Conservation (phyloP, 768 basidiomycete species). For the Suillus occidentalis region DNA sequence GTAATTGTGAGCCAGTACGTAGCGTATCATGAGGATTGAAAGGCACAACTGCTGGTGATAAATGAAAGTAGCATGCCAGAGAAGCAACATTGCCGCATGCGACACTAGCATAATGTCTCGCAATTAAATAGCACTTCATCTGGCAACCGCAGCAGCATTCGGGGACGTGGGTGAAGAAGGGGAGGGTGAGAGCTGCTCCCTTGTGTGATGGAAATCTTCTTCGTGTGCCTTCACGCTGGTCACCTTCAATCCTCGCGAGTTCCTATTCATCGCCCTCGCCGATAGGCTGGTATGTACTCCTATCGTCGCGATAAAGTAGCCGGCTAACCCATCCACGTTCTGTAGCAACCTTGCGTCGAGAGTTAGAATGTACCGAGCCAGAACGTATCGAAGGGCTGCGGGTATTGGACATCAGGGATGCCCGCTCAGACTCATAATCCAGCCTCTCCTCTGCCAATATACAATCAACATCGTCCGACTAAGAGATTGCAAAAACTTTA, state of each 20-base stretch:
- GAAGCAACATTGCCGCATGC: conserved; percentile 10
- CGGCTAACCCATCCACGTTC: conserved; percentile 50
- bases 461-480: conserved; percentile 18
- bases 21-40: conserved; percentile 30
- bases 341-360: conserved; percentile 22
- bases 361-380: conserved; percentile 28
- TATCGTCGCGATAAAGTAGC: conserved; percentile 44
- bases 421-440: conserved; percentile 65
- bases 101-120: conserved; percentile 7
- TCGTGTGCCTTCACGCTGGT: conserved; percentile 27
- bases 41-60: conserved; percentile 10
- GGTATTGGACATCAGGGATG: conserved; percentile 48
- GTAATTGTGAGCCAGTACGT: conserved; percentile 7
- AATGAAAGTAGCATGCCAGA: conserved; percentile 12
- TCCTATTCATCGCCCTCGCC: conserved; percentile 53
- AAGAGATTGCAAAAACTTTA: conserved; percentile 21
- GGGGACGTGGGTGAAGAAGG: conserved; percentile 15
- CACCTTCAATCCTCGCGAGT: conserved; percentile 52
- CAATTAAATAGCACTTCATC: conserved; percentile 13
- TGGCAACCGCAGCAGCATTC: conserved; percentile 10
- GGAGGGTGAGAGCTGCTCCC: conserved; percentile 16
- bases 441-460: conserved; percentile 49
- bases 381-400: conserved; percentile 36
- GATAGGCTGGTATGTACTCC: conserved; percentile 49
- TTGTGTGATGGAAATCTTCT: conserved; percentile 18